Evolutionary conservation across 345 rosid species (phyloP).

Genomic region (Excoecaria cochinchinensis): DNA sequence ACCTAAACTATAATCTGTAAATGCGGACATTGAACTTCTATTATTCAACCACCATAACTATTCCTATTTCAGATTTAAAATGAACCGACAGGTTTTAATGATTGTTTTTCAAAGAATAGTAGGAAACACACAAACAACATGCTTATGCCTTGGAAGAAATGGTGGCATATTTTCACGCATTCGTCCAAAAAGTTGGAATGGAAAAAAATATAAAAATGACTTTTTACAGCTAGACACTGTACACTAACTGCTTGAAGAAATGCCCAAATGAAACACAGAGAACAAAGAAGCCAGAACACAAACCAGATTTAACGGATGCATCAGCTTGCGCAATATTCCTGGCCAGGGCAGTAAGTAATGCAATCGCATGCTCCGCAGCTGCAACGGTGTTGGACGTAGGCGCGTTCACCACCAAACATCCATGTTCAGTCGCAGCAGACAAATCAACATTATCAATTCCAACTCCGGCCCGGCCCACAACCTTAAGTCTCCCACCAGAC

Average conservation of each 20-base stretch:
- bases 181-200: neutral
- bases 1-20: neutral
- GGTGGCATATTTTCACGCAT: too few relatives aligned
- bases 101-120: neutral
- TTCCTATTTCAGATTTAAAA: neutral
- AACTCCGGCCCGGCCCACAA: constrained; percentile 27
- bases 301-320: constrained; percentile 22
- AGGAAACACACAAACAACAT: neutral
- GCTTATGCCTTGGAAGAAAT: neutral
- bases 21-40: neutral
- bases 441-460: constrained; percentile 28
- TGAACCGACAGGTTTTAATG: neutral
- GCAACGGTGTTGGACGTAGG: constrained; percentile 26
- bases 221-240: neutral
- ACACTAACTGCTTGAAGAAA: constrained; percentile 16
- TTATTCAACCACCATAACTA: neutral
- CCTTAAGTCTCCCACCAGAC: constrained; percentile 23
- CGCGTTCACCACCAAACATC: constrained; percentile 26
- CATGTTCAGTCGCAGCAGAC: constrained; percentile 24
- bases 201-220: neutral
- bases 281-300: neutral
- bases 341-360: constrained; percentile 24
- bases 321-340: constrained; percentile 23
- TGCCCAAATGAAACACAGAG: constrained; percentile 6
- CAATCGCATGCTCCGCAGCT: constrained; percentile 23